Conservation (phyloP, 805 yeast species). For the Nakazawaea sp. region DNA sequence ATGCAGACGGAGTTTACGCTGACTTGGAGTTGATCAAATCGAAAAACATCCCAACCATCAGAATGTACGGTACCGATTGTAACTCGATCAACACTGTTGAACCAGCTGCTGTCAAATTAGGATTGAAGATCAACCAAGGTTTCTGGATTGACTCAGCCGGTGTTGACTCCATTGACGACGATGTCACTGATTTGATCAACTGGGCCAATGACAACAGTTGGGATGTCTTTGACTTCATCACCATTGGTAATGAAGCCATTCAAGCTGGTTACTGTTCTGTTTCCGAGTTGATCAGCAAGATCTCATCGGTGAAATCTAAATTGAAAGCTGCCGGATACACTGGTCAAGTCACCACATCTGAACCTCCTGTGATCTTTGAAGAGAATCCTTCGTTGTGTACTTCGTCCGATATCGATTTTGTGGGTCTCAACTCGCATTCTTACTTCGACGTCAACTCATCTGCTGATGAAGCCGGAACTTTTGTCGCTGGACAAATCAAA, state of each 20-base stretch:
- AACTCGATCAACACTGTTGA: constrained; percentile 55
- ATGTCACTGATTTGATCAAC: constrained; percentile 44
- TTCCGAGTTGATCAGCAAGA: constrained; percentile 56
- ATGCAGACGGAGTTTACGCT: constrained; percentile 37
- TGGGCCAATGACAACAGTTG: constrained; percentile 38
- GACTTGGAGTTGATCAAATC: constrained; percentile 55
- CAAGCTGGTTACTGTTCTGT: constrained; percentile 55
- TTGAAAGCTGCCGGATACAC: constrained; percentile 65
- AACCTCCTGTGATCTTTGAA: constrained; percentile 75
- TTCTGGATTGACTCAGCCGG: constrained; percentile 70
- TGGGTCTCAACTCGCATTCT: constrained; percentile 83
- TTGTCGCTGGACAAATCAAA: constrained; percentile 55
- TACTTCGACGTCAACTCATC: constrained; percentile 62
- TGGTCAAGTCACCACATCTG: constrained; percentile 78
- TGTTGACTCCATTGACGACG: constrained; percentile 58
- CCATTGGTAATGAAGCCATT: constrained; percentile 88
- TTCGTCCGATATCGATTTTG: constrained; percentile 64
- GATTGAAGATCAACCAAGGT: constrained; percentile 78
- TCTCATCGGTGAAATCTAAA: constrained; percentile 51
- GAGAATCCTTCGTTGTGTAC: constrained; percentile 64
- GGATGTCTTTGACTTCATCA: constrained; percentile 69
- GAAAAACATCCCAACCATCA: constrained; percentile 58
- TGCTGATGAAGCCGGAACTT: constrained; percentile 67
- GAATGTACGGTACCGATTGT: constrained; percentile 89
- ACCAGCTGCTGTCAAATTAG: constrained; percentile 51